Base-by-base conservation (phyloP, 108 stramenopile genomes). In the Nitzschia sp. region DNA sequence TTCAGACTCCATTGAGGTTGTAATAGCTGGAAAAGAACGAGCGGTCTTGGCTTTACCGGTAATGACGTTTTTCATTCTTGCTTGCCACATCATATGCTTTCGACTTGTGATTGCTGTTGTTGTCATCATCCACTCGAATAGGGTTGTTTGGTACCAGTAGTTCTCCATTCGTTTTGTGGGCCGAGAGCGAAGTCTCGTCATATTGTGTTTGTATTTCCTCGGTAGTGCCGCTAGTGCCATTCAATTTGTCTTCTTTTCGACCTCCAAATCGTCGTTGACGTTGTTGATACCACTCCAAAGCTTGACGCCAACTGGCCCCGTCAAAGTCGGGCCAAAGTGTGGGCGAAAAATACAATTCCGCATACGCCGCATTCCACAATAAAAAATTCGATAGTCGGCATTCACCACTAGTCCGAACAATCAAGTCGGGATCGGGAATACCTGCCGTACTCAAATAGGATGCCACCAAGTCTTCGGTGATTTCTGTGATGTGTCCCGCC, bases 331-430 rank as follows among this genome's bases (percentile, higher is more conserved):
- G 95, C 92, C 92, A 96, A 28, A 90, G 53, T 17, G 59, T 38
- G 24, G 76, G 67, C 24, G 74, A 71, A 55, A 96, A 79, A 64
- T 79, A 90, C 26, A 96, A 60, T 68, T 96, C 95, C 25, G 90
- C 51, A 71, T 96, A 96, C 0, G 92, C 95, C 0, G 66, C 59
- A 49, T 96, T 77, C 92, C 92, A 97, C 1, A 97, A 70, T 42
- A 97, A 60, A 67, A 96, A 95, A 69, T 96, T 96, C 49, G 90
- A 92, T 29, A 96, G 48, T 17, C 97, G 85, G 53, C 58, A 69
- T 71, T 96, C 97, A 1, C 97, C 97, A 13, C 88, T 85, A 0
- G 95, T 95, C 3, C 97, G 85, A 32, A 97, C 78, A 17, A 97
- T 66, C 4, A 97, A 68, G 72, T 93, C 92, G 1, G 88, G 88